Percentiles rank a stretch among this genome's conserved stretches.
phyloP scores from a whole-genome alignment of 2,329 filamentous ascomycete species.

The Leptographium procerum region DNA sequence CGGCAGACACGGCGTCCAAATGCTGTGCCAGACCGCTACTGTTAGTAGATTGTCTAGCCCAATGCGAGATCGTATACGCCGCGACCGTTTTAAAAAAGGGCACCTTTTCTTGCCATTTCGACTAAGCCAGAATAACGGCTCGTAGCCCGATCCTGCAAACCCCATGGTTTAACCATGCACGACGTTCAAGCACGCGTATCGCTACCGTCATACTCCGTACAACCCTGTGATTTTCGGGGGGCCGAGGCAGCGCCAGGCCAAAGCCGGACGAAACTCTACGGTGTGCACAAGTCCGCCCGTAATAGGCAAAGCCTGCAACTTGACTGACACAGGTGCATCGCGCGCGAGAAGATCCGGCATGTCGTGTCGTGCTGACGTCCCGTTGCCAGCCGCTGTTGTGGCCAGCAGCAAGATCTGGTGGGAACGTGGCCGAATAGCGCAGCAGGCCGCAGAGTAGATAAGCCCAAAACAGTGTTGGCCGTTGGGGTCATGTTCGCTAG shows the following conservation, averaged over 20 bases:
- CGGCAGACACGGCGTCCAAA: neutral
- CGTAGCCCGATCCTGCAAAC: neutral
- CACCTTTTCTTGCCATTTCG: neutral
- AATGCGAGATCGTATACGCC: neutral
- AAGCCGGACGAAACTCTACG: too few species aligned
- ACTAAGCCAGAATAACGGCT: neutral
- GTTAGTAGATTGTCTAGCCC: neutral
- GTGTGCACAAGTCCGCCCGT: neutral
- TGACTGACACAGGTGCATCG: too few species aligned
- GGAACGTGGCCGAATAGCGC: neutral
- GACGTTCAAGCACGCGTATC: neutral
- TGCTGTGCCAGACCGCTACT: conserved; percentile 1
- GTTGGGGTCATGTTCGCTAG: neutral
- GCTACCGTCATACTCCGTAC: neutral
- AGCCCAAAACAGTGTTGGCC: neutral
- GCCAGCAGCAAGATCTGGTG: neutral
- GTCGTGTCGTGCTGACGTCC: neutral
- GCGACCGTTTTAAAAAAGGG: neutral
- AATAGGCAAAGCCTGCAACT: neutral
- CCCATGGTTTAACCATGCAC: neutral
- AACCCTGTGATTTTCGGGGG: neutral
- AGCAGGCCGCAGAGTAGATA: neutral
- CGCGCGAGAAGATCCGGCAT: neutral
- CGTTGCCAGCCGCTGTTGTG: neutral
- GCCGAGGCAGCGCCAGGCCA: neutral